Conservation (phyloP, 1,139 yeast genomes). For the Protomyces macrosporus region DNA sequence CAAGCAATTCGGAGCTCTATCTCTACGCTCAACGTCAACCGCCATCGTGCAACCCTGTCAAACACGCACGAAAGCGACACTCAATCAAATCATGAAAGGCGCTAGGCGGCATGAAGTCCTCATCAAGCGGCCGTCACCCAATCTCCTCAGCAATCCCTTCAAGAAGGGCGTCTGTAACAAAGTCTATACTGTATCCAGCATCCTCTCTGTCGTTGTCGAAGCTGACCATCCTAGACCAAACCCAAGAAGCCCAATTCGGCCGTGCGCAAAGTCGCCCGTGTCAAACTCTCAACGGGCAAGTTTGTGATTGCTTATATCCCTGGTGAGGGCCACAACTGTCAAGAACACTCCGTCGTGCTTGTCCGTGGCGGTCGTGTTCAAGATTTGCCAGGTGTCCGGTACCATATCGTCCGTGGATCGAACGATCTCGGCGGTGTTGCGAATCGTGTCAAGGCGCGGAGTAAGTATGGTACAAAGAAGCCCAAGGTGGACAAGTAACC, state of each 20-base stretch:
- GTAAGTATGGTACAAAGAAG: constrained; percentile 90
- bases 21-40: background rate
- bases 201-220: background rate
- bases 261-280: constrained; percentile 94
- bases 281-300: constrained; percentile 83
- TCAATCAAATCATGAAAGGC: constrained; percentile 33
- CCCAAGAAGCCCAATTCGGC: constrained; percentile 99
- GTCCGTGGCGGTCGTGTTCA: constrained; percentile 98
- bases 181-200: constrained; percentile 24
- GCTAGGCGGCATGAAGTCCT: constrained; percentile 28
- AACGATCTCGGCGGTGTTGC: constrained; percentile 94
- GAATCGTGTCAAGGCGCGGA: constrained; percentile 80
- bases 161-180: constrained; percentile 28
- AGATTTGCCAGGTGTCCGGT: constrained; percentile 97
- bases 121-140: constrained; percentile 20
- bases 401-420: constrained; percentile 89
- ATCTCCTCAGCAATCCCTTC: constrained; percentile 28
- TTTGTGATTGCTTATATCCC: constrained; percentile 90
- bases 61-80: constrained; percentile 28
- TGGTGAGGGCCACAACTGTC: constrained; percentile 87
- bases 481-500: constrained; percentile 42
- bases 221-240: constrained; percentile 41
- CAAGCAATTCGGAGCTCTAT: background rate
- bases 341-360: constrained; percentile 88
- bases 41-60: background rate